Base-by-base conservation (phyloP, 2,329 filamentous ascomycete genomes). In the Colletotrichum sp. region DNA sequence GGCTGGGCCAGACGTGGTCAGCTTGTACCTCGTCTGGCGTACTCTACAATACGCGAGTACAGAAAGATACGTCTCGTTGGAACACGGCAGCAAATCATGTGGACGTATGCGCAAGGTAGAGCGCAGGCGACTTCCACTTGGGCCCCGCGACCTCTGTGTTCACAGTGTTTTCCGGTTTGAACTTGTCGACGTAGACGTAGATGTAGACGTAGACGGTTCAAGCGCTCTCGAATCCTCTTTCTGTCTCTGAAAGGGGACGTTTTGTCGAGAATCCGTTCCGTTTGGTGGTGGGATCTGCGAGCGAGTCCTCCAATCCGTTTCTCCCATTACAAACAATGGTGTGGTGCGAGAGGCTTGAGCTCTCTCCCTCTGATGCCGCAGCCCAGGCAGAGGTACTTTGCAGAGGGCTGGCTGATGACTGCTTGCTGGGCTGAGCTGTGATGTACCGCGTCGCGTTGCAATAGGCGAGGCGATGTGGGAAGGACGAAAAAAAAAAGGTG, bases 31-130 rank as follows among this genome's bases (percentile, higher is more conserved):
- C 61, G 48, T 55, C 36, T 8, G 52, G 48, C 61, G 55, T 55
- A 63, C 38, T 55, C 18, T 71, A 60, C 72, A 38, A 55, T 66
- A 32, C 48, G n/a, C 43, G 66, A 58, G 52, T 68, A 68, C 57
- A 71, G 43, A 52, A 52, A 34, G 61, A 43, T 67, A 71, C 68
- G 52, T 66, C 52, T 32, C 24, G 26, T 70, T 64, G 61, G 65
- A 55, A 63, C 30, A 58, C 57, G 28, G 38, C 48, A 76, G 58
- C 74, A 70, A 65, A 76, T 76, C 74, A 76, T 74, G 74, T 65
- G 74, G 74, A 65, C 60, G 64, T 48, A 48, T 48, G 9, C 9
- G 38, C 15, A 36, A 36, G 34, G 34, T 21, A 52, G 55, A 30
- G 55, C 68, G 63, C 71, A 71, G 72, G 52, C 63, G 72, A 67